These are phyloP conservation scores for Helotiales sp. DNA, from an alignment of 2,329 filamentous ascomycete genomes.

Conservation along the genomic window DNA sequence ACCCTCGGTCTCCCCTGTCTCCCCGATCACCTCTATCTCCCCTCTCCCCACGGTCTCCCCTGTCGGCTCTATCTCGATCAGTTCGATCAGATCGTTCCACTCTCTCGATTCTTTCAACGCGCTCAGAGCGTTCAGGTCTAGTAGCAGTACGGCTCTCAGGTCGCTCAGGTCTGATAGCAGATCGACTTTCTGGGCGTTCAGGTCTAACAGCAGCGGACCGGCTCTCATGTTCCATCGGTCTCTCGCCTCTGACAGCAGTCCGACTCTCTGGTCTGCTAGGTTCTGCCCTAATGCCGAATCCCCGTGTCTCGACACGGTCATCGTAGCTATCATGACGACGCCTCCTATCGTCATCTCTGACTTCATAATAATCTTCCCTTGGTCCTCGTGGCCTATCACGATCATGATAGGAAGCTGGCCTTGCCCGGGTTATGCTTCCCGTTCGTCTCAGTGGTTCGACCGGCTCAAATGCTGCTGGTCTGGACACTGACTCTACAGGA, in stretches of 20 bases:
- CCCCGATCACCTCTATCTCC: slow-evolving; percentile 10
- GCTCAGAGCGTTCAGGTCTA: slow-evolving; percentile 14
- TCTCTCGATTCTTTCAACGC: slow-evolving; percentile 14
- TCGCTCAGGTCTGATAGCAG: slow-evolving; percentile 9
- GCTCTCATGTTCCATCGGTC: slow-evolving; percentile 8
- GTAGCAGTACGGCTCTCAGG: not conserved
- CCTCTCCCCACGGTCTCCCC: slow-evolving; percentile 16
- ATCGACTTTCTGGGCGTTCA: not conserved
- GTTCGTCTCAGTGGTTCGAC: slow-evolving; percentile 35
- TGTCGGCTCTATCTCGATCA: slow-evolving; percentile 15
- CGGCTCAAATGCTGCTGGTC: slow-evolving; percentile 27
- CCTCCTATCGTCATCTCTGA: slow-evolving; percentile 28
- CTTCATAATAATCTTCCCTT: slow-evolving; percentile 35
- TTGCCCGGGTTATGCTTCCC: slow-evolving; percentile 33
- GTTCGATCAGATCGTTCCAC: slow-evolving; percentile 15
- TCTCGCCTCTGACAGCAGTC: slow-evolving; percentile 11
- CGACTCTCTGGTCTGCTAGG: not conserved
- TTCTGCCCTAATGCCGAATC: slow-evolving; percentile 25
- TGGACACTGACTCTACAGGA: slow-evolving; percentile 32
- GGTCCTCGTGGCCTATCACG: slow-evolving; percentile 23
- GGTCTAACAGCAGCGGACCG: not conserved
- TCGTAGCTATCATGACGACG: slow-evolving; percentile 32
- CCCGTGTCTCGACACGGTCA: slow-evolving; percentile 30
- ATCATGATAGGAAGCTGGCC: slow-evolving; percentile 34
- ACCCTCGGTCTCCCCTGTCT: slow-evolving; percentile 3